phyloP scores from a whole-genome alignment of 2,329 filamentous ascomycete species.

The Ophiosphaerella narmari region DNA sequence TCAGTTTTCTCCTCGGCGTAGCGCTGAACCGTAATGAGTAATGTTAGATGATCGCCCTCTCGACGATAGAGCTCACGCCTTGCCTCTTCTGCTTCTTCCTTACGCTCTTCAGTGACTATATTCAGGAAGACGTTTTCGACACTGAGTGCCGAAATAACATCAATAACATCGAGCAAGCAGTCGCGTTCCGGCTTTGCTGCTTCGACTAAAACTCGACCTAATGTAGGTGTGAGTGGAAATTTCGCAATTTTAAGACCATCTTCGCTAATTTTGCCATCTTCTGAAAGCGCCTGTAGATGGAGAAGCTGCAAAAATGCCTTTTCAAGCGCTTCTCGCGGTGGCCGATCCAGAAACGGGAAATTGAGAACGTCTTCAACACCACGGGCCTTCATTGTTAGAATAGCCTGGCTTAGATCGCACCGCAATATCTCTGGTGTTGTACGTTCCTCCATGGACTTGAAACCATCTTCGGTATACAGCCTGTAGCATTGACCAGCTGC shows the following conservation, averaged over 20 bases:
- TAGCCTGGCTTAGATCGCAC: conserved; percentile 82
- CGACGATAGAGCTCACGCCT: conserved; percentile 61
- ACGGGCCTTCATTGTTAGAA: conserved; percentile 91
- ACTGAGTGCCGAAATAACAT: conserved; percentile 73
- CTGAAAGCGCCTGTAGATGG: conserved; percentile 74
- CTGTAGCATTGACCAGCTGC: conserved; percentile 87
- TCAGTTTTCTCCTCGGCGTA: conserved; percentile 63
- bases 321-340: conserved; percentile 76
- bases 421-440: conserved; percentile 89
- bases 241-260: conserved; percentile 77
- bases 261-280: conserved; percentile 73
- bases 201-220: conserved; percentile 82
- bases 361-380: conserved; percentile 79
- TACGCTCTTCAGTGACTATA: conserved; percentile 62
- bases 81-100: conserved; percentile 61
- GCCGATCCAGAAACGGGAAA: conserved; percentile 85
- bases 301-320: conserved; percentile 82
- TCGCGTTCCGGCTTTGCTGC: conserved; percentile 71
- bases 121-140: conserved; percentile 68
- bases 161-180: conserved; percentile 81
- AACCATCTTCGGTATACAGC: conserved; percentile 82
- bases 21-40: conserved; percentile 63
- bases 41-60: conserved; percentile 67
- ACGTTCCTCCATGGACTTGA: conserved; percentile 69
- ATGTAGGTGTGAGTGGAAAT: conserved; percentile 79